Percentiles rank a stretch among this genome's conserved stretches.
These are phyloP conservation scores for Nannochloropsis granulata DNA, from an alignment of 108 stramenopile species.

Conservation along the genomic window DNA sequence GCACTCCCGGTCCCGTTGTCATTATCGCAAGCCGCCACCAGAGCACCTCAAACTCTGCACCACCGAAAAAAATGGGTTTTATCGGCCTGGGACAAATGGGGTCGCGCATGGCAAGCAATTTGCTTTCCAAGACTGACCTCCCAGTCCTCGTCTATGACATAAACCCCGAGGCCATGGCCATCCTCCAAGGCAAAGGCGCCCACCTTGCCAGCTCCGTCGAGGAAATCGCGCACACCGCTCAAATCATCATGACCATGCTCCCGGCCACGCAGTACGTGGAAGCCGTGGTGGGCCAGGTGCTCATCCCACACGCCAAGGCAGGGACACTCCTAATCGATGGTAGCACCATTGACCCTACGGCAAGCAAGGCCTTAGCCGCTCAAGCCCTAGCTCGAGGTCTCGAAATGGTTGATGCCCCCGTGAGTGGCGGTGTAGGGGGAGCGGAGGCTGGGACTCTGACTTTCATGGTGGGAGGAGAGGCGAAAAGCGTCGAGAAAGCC, in stretches of 20 bases:
- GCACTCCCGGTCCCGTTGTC: too few species aligned
- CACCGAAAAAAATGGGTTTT: not conserved
- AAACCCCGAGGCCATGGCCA: not conserved
- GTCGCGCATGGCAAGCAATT: not conserved
- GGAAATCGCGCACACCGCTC: not conserved
- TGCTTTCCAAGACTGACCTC: not conserved
- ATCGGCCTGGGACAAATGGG: not conserved
- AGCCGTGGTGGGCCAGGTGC: not conserved
- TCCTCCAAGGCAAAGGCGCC: not conserved
- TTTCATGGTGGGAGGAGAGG: slow-evolving; percentile 67
- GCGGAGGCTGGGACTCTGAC: slow-evolving; percentile 65
- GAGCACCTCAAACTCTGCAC: not conserved
- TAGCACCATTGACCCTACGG: not conserved
- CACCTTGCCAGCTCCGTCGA: not conserved
- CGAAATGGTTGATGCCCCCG: slow-evolving; percentile 54
- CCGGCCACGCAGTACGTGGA: not conserved
- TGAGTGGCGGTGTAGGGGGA: slow-evolving; percentile 64
- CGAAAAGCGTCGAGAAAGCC: slow-evolving; percentile 26
- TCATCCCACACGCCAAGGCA: not conserved
- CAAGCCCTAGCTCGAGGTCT: slow-evolving; percentile 3
- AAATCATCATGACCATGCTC: not conserved
- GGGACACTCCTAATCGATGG: not conserved
- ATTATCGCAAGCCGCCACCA: too few species aligned
- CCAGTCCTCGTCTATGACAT: not conserved
- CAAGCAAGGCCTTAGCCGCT: not conserved